These are phyloP conservation scores for Scheffersomyces spartinae DNA, from an alignment of 805 yeast species.

Conservation along the genomic window DNA sequence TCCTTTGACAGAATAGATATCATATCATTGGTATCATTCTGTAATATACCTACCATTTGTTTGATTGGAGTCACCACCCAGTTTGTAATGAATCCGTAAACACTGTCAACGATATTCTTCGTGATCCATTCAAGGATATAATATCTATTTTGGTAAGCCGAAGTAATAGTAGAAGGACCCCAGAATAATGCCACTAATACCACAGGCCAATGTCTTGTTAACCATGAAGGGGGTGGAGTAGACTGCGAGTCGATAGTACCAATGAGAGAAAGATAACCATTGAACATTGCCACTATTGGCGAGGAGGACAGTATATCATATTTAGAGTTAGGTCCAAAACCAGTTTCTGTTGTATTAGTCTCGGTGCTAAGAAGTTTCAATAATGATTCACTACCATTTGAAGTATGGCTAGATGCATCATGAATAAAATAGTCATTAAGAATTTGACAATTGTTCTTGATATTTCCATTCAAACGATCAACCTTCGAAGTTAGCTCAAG, in stretches of 20 bases:
- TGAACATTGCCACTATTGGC: no score
- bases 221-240: conserved; percentile 22
- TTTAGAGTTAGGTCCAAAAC: no score
- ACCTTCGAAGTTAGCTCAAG: conserved; percentile 1
- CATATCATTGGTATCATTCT: conserved; percentile 67
- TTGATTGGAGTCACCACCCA: conserved; percentile 76
- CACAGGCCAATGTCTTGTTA: conserved; percentile 59
- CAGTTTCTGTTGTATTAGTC: no score
- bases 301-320: no score
- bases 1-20: conserved; percentile 73
- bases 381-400: no score
- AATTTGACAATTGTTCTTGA: conserved; percentile 2
- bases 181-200: conserved; percentile 27
- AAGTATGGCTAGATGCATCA: no score
- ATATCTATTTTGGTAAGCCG: conserved; percentile 38
- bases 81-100: conserved; percentile 55
- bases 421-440: no score
- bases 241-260: no score
- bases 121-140: conserved; percentile 46
- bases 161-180: conserved; percentile 40
- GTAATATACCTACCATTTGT: conserved; percentile 65
- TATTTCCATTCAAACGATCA: conserved; percentile 1
- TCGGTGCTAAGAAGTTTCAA: no score
- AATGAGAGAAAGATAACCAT: no score
- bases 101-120: conserved; percentile 51